Base-by-base conservation (phyloP, 176 grass and related monocot species). In the Pontederia crassipes region DNA sequence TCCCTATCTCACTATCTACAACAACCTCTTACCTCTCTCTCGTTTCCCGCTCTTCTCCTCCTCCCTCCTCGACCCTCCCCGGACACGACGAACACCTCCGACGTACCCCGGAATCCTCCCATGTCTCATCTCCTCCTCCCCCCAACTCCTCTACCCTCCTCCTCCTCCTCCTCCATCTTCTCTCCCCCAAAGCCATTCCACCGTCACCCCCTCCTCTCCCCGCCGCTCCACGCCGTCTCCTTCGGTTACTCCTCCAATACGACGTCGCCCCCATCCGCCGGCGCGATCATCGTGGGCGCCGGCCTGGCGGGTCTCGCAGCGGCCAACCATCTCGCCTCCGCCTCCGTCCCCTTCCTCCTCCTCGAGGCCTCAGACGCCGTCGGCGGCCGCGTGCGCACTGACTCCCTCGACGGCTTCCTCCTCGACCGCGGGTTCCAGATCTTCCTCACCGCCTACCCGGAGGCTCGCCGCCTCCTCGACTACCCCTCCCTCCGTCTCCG, bases 391-490 rank as follows among this genome's bases (percentile, higher is more conserved):
- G 81, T 89, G 9, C 75, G 78, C 72, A 97, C 92, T 3, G 92
- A 97, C 67, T 52, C 35, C 62, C 59, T 82, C 54, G 79, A 87
- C 45, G 87, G 87, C 8, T 97, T 82, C 81, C 78, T 79, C 20
- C 76, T 97, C 0, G 92, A 97, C 55, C 64, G 79, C 24, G 92
- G 92, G 11, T 97, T 97, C 81, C 92, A 97, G 64, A 97, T 97
- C 68, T 90, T 97, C 74, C 87, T 97, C 70, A 85, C 92, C 14
- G 79, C 92, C 17, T 88, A 87, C 55, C 92, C 87, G 1, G 87
- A 97, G 76, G 84, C 83, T 56, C 83, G 71, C 18, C 83, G 92
- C 52, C 45, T 85, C 12, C 85, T 97, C 9, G 63, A 91, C 70
- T 76, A 78, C 59, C 24, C 70, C 9, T 65, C 79, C 35, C 81